Percentiles rank a stretch among this genome's conserved stretches.
Conservation (phyloP, 768 basidiomycete genomes). For the Naganishia randhawae region DNA sequence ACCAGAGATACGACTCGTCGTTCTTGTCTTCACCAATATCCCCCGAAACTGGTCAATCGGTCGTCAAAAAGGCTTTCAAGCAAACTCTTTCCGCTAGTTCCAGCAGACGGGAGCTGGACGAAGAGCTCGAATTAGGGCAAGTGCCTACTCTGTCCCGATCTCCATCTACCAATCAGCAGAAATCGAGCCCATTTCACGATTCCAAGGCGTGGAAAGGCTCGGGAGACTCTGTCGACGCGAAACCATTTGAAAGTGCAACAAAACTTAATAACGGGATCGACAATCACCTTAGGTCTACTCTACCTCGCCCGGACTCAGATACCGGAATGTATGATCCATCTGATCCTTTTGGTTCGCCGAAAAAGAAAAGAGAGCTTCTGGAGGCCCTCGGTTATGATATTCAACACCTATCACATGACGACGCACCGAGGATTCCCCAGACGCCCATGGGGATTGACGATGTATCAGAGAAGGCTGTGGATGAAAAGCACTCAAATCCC, state of each 20-base stretch:
- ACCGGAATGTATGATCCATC: background rate
- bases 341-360: background rate
- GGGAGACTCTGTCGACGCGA: background rate
- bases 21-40: slow-evolving; percentile 19
- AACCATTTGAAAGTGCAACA: background rate
- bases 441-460: background rate
- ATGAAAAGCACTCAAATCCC: background rate
- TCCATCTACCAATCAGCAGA: background rate
- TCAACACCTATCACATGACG: background rate
- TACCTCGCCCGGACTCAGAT: background rate
- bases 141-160: slow-evolving; percentile 1
- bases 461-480: background rate
- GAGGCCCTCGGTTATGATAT: slow-evolving; percentile 9
- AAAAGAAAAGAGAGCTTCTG: slow-evolving; percentile 13
- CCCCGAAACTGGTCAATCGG: background rate
- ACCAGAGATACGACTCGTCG: slow-evolving; percentile 15
- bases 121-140: slow-evolving; percentile 26
- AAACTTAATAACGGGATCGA: background rate
- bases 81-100: slow-evolving; percentile 12
- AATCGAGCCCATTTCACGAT: slow-evolving; percentile 28
- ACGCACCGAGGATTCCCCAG: background rate
- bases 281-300: background rate
- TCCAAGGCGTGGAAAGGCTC: slow-evolving; percentile 15
- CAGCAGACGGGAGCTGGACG: background rate
- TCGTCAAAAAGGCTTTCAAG: slow-evolving; percentile 5